Evolutionary conservation across 495 filamentous ascomycete genomes (phyloP).

Genomic region (Penicillium silybi): DNA sequence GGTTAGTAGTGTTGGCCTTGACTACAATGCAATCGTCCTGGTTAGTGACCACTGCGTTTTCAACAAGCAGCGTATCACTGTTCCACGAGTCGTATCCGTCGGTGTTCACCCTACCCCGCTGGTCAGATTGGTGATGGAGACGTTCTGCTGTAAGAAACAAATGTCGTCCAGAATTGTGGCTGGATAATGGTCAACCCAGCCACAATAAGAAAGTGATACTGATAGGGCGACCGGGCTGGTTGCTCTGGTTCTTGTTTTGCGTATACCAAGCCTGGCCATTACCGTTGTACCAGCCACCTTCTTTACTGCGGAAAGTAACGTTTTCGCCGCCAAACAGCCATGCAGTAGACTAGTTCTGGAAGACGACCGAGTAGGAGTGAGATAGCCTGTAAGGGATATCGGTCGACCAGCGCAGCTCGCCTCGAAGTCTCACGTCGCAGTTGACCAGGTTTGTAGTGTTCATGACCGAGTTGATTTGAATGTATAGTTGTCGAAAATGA

Average conservation of each 20-base stretch:
- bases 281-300: conserved; percentile 44
- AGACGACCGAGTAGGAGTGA: conserved; percentile 37
- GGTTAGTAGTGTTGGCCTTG: conserved; percentile 40
- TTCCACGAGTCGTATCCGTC: conserved; percentile 39
- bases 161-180: conserved; percentile 45
- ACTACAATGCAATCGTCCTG: conserved; percentile 36
- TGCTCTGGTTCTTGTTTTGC: conserved; percentile 26
- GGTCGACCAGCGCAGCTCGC: conserved; percentile 35
- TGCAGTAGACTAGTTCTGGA: conserved; percentile 47
- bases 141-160: conserved; percentile 33
- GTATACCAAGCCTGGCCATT: conserved; percentile 48
- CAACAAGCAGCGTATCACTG: conserved; percentile 27
- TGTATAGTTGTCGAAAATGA: conserved; percentile 35
- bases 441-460: conserved; percentile 44
- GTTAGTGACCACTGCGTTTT: conserved; percentile 30
- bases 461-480: conserved; percentile 40
- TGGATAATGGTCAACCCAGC: conserved; percentile 34
- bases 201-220: conserved; percentile 36
- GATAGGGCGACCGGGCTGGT: conserved; percentile 44
- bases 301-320: conserved; percentile 24
- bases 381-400: conserved; percentile 45
- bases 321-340: conserved; percentile 45
- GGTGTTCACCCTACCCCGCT: conserved; percentile 35
- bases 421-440: conserved; percentile 34
- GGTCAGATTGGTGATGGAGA: conserved; percentile 32